Evolutionary conservation across 805 yeast species (phyloP), one percentile per base, ranked within the genome.

Genomic region (Candida montana): DNA sequence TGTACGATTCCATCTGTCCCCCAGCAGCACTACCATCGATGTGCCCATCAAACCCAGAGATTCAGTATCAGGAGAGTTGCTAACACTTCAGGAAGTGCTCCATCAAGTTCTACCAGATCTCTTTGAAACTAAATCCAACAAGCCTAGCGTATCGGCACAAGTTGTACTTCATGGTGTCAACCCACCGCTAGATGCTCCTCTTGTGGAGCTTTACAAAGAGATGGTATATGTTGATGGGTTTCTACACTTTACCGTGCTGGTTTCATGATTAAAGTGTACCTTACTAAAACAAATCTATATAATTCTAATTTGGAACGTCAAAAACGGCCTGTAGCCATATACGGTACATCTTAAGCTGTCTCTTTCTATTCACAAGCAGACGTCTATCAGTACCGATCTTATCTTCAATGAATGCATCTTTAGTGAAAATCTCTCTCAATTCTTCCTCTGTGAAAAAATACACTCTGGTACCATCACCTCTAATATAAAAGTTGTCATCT

Each of bases 391-490:
- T 84, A 2, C 86, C 98, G 31, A 93, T 82, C 58, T 75, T 82
- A 31, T 69, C 74, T 49, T 85, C 91, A n/a, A 57, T 61, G 55
- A 91, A 88, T 5, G 71, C 68, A 6, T 71, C 68, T 21, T 63
- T 56, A 13, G 80, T 73, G 59, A 91, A 93, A 4, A 91, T 84
- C 34, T 74, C 67, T 47, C 85, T 70, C 44, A 91, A 63, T 64
- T 93, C 96, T 45, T 91, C 95, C 59, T 91, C 98, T 2, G 96
- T 87, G 68, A 93, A 93, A 67, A 93, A 93, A 61, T 93, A 93
- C 11, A 93, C 99, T 52, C 99, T 72, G 0, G 99, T 93, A 36
- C 99, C 99, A 60, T 93, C 99, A 30, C 99, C 99, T 56, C 99
- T 77, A 30, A 90, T 88, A 63, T 93, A 93, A 58, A 93, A 93